Evolutionary conservation across 768 basidiomycete genomes (phyloP), one percentile per base, ranked within the genome.

Genomic region (Tubosaeta brunneosetosa): DNA sequence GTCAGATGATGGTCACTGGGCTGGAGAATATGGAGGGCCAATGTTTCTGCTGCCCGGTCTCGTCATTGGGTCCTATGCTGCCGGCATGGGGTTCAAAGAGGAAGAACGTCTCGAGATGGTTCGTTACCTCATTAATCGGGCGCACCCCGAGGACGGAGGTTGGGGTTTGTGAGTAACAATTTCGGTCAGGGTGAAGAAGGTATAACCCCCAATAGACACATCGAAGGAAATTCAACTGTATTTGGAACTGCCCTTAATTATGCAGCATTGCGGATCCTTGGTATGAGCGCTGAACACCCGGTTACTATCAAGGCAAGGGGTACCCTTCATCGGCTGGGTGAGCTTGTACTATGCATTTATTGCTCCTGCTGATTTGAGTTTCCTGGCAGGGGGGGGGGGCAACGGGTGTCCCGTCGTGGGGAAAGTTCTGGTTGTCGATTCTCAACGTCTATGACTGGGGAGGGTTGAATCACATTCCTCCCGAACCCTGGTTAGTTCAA

Each of bases 371-470:
- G 46, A 52, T 29, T 37, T 4, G 29, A 12, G 11, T 38, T 13
- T 17, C 48, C 22, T 19, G 22, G 25, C 19, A 86, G 88, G 91
- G n/a, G 90, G 91, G 11, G 88, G n/a, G n/a, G n/a, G n/a, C 90
- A 4, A 77, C 79, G 10, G 83, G 81, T 29, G 80, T 82, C 33
- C 91, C 91, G 4, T 79, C 90, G 1, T 98, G 97, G 97, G 97
- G 94, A 10, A 98, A 97, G 69, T 94, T 94, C 65, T 99, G 95
- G 94, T 73, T 99, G 31, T 85, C 92, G 0, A 69, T 97, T 29
- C 74, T 97, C 27, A 95, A 94, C 59, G 89, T 88, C 11, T 97
- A 98, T 63, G 91, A 95, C 37, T 99, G 97, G 97, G 88, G 86
- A 41, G 97, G 97, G 6, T 82, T 90, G 53, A 94, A 94, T 58